These are phyloP conservation scores for Rhizopus microsporus DNA, from an alignment of 371 early-diverging fungal species.

Conservation along the genomic window DNA sequence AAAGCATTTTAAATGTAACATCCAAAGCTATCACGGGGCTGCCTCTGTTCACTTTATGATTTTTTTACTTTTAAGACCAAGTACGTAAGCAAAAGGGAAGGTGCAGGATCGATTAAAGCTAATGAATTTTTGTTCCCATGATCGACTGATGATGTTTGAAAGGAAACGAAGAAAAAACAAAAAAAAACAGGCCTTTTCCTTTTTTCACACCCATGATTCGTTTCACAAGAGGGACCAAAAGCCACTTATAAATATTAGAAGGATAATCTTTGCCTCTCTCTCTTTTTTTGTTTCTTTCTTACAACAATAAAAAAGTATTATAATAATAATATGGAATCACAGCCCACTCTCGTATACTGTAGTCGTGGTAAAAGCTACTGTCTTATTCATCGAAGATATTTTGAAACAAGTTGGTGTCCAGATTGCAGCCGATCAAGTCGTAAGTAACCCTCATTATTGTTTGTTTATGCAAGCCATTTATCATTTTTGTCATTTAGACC, in stretches of 20 bases:
- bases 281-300: neutral
- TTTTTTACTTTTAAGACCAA: too few relatives aligned
- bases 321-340: slow-evolving; percentile 4
- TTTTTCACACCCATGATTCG: too few relatives aligned
- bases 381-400: slow-evolving; percentile 43
- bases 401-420: slow-evolving; percentile 50
- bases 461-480: neutral
- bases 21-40: too few relatives aligned
- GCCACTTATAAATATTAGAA: neutral
- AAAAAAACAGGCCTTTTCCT: too few relatives aligned
- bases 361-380: slow-evolving; percentile 46
- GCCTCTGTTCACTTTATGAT: too few relatives aligned
- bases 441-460: slow-evolving; percentile 20
- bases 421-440: slow-evolving; percentile 39
- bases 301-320: slow-evolving; percentile 4
- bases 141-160: too few relatives aligned
- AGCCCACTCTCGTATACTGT: slow-evolving; percentile 16
- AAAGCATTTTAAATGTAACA: too few relatives aligned
- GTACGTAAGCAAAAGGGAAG: too few relatives aligned
- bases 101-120: too few relatives aligned
- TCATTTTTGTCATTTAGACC: neutral
- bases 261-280: neutral
- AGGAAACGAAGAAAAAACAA: too few relatives aligned
- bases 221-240: too few relatives aligned
- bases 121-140: too few relatives aligned